Evolutionary conservation across 2,329 filamentous ascomycete genomes (phyloP).

Genomic region (Trichoderma cornu-damae): DNA sequence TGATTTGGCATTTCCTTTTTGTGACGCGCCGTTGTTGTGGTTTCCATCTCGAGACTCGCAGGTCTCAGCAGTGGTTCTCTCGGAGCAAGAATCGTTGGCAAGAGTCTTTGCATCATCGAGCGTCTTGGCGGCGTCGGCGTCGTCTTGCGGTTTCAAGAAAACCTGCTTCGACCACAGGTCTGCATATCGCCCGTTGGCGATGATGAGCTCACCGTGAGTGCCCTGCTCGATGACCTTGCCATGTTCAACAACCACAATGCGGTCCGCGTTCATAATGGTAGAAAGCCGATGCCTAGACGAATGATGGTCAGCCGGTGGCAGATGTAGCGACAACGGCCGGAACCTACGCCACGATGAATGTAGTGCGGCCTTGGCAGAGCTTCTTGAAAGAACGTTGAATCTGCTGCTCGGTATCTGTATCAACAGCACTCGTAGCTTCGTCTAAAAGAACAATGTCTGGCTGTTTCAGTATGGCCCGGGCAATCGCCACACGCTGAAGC

Average conservation of each 20-base stretch:
- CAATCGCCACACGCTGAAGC: slow-evolving; percentile 62
- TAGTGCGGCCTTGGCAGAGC: slow-evolving; percentile 58
- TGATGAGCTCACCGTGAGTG: slow-evolving; percentile 54
- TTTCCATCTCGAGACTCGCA: slow-evolving; percentile 12
- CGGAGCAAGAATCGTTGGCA: slow-evolving; percentile 19
- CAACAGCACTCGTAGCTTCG: slow-evolving; percentile 72
- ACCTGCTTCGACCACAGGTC: slow-evolving; percentile 62
- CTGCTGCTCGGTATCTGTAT: slow-evolving; percentile 63
- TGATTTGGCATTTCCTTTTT: slow-evolving; percentile 28
- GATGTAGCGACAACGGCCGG: too few species aligned
- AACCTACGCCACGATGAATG: slow-evolving; percentile 59
- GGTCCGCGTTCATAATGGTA: slow-evolving; percentile 64
- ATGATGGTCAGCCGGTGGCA: not conserved
- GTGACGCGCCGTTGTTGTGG: slow-evolving; percentile 22
- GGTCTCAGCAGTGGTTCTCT: slow-evolving; percentile 7
- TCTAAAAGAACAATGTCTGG: slow-evolving; percentile 73
- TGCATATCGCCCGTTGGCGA: slow-evolving; percentile 55
- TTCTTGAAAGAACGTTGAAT: slow-evolving; percentile 58
- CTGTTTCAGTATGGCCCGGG: slow-evolving; percentile 66
- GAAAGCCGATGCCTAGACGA: slow-evolving; percentile 57
- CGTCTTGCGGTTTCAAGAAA: slow-evolving; percentile 47
- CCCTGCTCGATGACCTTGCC: slow-evolving; percentile 61
- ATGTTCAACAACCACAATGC: slow-evolving; percentile 60
- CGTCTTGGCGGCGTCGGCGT: slow-evolving; percentile 23
- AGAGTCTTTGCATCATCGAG: slow-evolving; percentile 17